A percentile compares a stretch with the other conserved stretches of the same genome.
These are phyloP conservation scores for Leccinum ochraceum DNA, from an alignment of 768 basidiomycete genomes.

Conservation along the genomic window DNA sequence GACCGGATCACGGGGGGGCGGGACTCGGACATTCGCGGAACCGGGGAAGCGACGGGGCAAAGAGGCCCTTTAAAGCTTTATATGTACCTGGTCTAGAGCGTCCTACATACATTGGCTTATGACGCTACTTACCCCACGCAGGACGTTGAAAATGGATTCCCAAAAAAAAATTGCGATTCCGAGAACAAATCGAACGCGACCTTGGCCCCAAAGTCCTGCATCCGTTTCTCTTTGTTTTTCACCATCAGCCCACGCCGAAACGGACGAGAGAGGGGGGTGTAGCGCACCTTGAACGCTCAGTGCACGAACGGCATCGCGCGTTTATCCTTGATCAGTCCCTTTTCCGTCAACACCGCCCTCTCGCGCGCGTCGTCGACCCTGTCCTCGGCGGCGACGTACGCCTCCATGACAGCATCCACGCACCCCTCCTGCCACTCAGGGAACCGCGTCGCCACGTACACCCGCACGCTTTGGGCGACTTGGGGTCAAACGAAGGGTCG, in stretches of 20 bases:
- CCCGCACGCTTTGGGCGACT: slow-evolving; percentile 81
- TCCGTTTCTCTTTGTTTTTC: too few species aligned
- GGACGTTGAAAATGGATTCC: too few species aligned
- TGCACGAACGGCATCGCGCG: slow-evolving; percentile 94
- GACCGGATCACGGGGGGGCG: too few species aligned
- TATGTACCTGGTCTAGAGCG: too few species aligned
- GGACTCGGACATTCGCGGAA: too few species aligned
- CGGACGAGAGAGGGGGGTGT: background rate
- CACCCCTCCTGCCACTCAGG: slow-evolving; percentile 95
- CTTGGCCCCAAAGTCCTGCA: too few species aligned
- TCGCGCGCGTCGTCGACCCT: slow-evolving; percentile 84
- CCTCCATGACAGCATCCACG: slow-evolving; percentile 70
- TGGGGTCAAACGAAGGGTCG: slow-evolving; percentile 74
- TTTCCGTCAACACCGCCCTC: slow-evolving; percentile 58
- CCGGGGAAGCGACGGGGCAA: too few species aligned
- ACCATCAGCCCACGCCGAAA: background rate
- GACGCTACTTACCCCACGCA: too few species aligned
- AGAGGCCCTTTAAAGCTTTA: too few species aligned
- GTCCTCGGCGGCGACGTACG: slow-evolving; percentile 56
- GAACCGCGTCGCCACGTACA: slow-evolving; percentile 80
- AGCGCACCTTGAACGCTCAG: slow-evolving; percentile 74
- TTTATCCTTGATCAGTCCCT: slow-evolving; percentile 84
- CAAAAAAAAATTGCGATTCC: too few species aligned
- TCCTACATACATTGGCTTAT: too few species aligned
- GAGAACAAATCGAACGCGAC: too few species aligned